Evolutionary conservation across 176 grass and related monocot species (phyloP).

Genomic region (Eleusine indica): DNA sequence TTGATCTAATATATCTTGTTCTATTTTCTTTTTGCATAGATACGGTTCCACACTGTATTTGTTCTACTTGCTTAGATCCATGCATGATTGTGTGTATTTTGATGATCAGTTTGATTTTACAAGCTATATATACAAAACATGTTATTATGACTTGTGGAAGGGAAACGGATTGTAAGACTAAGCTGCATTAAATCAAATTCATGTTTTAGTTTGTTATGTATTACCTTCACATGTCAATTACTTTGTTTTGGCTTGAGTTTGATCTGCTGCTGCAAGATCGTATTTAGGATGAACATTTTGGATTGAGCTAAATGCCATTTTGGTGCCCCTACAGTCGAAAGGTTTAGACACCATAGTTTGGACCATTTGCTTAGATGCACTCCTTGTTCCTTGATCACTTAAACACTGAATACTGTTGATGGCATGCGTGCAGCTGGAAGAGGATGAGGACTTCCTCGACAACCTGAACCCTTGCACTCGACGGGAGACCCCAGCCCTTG

Average conservation of each 20-base stretch:
- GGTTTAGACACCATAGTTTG: not conserved
- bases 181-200: not conserved
- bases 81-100: not conserved
- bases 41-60: not conserved
- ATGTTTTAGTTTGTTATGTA: not conserved
- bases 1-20: not conserved
- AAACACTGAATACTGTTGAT: not conserved
- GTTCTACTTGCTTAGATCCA: not conserved
- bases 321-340: not conserved
- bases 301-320: not conserved
- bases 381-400: not conserved
- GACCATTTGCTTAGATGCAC: not conserved
- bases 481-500: conserved; percentile 60
- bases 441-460: conserved; percentile 82
- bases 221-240: not conserved
- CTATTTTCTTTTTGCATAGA: not conserved
- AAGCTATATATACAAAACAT: not conserved
- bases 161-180: not conserved
- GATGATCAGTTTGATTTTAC: not conserved
- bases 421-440: conserved; percentile 65
- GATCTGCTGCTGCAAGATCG: conserved; percentile 5
- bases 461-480: conserved; percentile 83
- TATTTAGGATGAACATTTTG: conserved; percentile 13
- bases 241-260: conserved; percentile 4
- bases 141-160: not conserved